Base-by-base conservation (phyloP, 2,329 filamentous ascomycete species). In the Sporothrix mexicana region DNA sequence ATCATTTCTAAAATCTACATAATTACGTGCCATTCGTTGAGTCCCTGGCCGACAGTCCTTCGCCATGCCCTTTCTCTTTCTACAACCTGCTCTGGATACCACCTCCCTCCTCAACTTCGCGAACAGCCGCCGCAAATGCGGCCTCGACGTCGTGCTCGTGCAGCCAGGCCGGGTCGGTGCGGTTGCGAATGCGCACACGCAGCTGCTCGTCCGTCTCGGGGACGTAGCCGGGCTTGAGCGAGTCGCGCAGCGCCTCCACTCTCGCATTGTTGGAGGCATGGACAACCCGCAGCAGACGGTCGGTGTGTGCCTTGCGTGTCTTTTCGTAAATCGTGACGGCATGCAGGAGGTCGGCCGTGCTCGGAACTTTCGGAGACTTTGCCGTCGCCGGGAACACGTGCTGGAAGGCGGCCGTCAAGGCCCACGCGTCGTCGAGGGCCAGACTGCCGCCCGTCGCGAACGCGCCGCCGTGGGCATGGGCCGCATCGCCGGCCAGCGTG, bases 141-240 rank as follows among this genome's bases (percentile, higher is more conserved):
- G 64, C 74, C 36, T 55, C 30, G 2, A 85, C 84, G 76, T 85
- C 82, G 76, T 86, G 84, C 74, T 85, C 84, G 23, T 83, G 82
- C 43, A 86, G 79, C 84, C 84, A 86, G 17, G 76, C 79, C 5
- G 81, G 80, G 71, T 84, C 80, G 2, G 78, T 77, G 4, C 84
- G 77, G 23, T 75, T 79, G 30, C 74, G 77, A 75, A 85, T 80
- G 70, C 81, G 78, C 0, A 75, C 53, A 61, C 80, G 75, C 53
- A 85, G 75, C 64, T 80, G 77, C 62, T 80, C 79, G 36, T 85
- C 83, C 5, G 80, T 82, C 74, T 82, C 80, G 1, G 47, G 67
- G 53, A 75, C 72, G 0, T 72, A 59, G 4, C 45, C 77, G 7
- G 45, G 51, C 53, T 30, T 30, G 7, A 15, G n/a, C 7, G 7